Evolutionary conservation across 768 basidiomycete species (phyloP).

Genomic region (Kwoniella pini): DNA sequence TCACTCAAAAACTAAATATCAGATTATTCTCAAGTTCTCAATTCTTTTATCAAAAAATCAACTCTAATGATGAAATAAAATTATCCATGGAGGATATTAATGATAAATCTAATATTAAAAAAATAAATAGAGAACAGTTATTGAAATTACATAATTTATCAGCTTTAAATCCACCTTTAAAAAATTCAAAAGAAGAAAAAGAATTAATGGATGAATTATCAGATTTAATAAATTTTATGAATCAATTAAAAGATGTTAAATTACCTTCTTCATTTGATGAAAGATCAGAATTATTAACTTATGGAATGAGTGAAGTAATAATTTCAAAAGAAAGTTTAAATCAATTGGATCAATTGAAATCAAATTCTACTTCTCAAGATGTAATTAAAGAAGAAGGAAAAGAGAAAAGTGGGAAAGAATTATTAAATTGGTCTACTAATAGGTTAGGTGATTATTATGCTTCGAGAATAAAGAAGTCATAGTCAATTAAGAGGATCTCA

Average conservation of each 20-base stretch:
- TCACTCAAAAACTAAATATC: neutral
- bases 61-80: too few relatives aligned
- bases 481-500: neutral
- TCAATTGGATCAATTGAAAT: constrained; percentile 1
- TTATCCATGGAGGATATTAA: too few relatives aligned
- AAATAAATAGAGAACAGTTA: constrained; percentile 22
- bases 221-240: constrained; percentile 39
- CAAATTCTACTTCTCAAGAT: neutral
- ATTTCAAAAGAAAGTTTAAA: constrained; percentile 16
- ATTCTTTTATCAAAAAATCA: too few relatives aligned
- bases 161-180: constrained; percentile 37
- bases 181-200: constrained; percentile 31
- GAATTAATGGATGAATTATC: constrained; percentile 27
- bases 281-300: constrained; percentile 19
- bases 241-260: constrained; percentile 36
- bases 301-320: constrained; percentile 31
- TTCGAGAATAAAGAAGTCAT: constrained; percentile 14
- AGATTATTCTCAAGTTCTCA: neutral
- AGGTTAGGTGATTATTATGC: constrained; percentile 42
- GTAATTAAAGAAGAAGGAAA: neutral
- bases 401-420: constrained; percentile 21
- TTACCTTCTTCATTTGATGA: constrained; percentile 20
- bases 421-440: constrained; percentile 40
- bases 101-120: too few relatives aligned
- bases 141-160: constrained; percentile 37